phyloP scores from a whole-genome alignment of 257 asterid species.

The Anisodus acutangulus region DNA sequence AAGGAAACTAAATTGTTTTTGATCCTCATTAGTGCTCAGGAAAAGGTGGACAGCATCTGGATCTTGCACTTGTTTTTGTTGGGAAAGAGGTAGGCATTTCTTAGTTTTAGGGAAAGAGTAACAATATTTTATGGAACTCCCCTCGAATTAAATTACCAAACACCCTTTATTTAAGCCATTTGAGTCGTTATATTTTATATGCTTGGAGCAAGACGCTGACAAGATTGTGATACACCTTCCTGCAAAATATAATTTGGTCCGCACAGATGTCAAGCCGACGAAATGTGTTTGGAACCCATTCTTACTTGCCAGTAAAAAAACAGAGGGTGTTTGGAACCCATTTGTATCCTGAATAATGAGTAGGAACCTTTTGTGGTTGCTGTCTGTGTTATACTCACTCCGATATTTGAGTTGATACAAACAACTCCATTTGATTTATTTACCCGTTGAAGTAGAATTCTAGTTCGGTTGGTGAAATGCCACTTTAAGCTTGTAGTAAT shows the following conservation, averaged over 20 bases:
- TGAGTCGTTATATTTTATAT: conserved; percentile 19
- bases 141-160: not conserved
- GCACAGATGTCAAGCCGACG: not conserved
- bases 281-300: conserved; percentile 13
- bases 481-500: not conserved
- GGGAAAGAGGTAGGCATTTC: conserved; percentile 72
- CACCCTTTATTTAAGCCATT: not conserved
- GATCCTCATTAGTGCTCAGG: conserved; percentile 69
- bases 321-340: not conserved
- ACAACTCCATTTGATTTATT: conserved; percentile 27
- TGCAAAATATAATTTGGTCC: not conserved
- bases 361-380: not conserved
- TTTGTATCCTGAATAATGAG: not conserved
- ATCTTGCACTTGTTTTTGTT: conserved; percentile 77
- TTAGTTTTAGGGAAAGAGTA: not conserved
- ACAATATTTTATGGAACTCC: not conserved
- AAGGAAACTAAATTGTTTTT: conserved; percentile 29
- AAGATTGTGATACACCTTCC: conserved; percentile 27
- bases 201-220: conserved; percentile 32
- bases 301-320: not conserved
- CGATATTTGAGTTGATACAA: conserved; percentile 27
- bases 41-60: conserved; percentile 53
- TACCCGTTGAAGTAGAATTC: conserved; percentile 23
- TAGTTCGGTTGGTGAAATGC: not conserved
- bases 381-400: not conserved